These are phyloP conservation scores for Globisporangium acanthophoron DNA, from an alignment of 352 stramenopile genomes.

Conservation along the genomic window DNA sequence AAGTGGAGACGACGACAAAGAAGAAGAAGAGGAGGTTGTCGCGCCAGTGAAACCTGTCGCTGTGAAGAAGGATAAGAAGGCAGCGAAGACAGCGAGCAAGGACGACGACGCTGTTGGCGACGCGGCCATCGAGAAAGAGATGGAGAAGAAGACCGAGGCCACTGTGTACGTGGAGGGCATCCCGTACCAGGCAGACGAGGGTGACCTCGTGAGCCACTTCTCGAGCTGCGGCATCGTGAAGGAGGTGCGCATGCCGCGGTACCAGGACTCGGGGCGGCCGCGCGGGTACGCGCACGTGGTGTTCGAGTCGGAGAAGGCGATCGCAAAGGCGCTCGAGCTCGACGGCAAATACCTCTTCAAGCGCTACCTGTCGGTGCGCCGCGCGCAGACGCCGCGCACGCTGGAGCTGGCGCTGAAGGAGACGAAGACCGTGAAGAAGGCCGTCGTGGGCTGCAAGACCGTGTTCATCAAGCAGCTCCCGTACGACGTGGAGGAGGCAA, in stretches of 20 bases:
- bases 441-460: constrained; percentile 82
- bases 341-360: constrained; percentile 87
- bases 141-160: constrained; percentile 68
- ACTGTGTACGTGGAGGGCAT: constrained; percentile 96
- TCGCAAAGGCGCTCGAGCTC: constrained; percentile 78
- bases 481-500: constrained; percentile 87
- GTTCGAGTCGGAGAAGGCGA: constrained; percentile 72
- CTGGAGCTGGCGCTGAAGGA: constrained; percentile 69
- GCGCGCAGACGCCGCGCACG: constrained; percentile 63
- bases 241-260: constrained; percentile 91
- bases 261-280: constrained; percentile 89
- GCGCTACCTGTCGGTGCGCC: constrained; percentile 88
- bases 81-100: constrained; percentile 15
- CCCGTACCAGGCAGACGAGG: constrained; percentile 88
- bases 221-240: constrained; percentile 82
- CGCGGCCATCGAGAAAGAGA: constrained; percentile 43
- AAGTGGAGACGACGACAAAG: constrained; percentile 76
- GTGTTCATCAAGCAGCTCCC: constrained; percentile 95
- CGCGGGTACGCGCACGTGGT: constrained; percentile 92
- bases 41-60: constrained; percentile 46
- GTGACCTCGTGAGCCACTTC: constrained; percentile 91
- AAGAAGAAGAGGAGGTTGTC: constrained; percentile 80
- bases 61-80: constrained; percentile 10
- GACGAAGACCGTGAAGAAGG: constrained; percentile 59
- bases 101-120: constrained; percentile 6